phyloP scores from a whole-genome alignment of 352 stramenopile genomes.

The Globisporangium uncinulatum region DNA sequence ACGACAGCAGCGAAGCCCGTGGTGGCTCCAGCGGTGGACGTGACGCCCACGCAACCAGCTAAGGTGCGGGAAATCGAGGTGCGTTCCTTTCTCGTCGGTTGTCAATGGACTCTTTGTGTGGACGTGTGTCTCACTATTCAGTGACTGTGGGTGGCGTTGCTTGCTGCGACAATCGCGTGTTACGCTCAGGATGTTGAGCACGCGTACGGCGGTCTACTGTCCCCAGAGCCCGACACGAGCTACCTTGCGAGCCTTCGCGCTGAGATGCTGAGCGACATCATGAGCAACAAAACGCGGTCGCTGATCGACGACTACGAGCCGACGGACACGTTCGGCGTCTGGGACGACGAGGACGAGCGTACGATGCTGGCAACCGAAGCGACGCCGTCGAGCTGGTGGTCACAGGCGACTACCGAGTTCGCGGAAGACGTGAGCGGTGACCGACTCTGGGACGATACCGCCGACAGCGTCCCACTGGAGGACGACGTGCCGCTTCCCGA shows the following conservation, averaged over 20 bases:
- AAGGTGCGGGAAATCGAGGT: constrained; percentile 37
- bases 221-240: constrained; percentile 18
- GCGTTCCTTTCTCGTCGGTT: neutral
- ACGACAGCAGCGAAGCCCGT: constrained; percentile 11
- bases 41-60: constrained; percentile 13
- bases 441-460: constrained; percentile 11
- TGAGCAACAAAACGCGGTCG: constrained; percentile 34
- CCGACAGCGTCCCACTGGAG: neutral
- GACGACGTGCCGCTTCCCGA: constrained; percentile 35
- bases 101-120: neutral
- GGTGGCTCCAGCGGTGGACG: constrained; percentile 1
- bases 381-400: constrained; percentile 49
- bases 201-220: constrained; percentile 61
- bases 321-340: constrained; percentile 18
- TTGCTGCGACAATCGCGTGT: neutral
- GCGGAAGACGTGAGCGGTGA: constrained; percentile 13
- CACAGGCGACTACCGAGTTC: constrained; percentile 12
- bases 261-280: constrained; percentile 48
- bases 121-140: neutral
- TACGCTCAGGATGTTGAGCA: constrained; percentile 54
- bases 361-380: constrained; percentile 32
- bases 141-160: neutral
- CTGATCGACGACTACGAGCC: constrained; percentile 41
- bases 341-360: constrained; percentile 35
- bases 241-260: constrained; percentile 44